Evolutionary conservation across 1,284 basidiomycete species (phyloP), one percentile per base, ranked within the genome.

Genomic region (Leccinum subatratum): DNA sequence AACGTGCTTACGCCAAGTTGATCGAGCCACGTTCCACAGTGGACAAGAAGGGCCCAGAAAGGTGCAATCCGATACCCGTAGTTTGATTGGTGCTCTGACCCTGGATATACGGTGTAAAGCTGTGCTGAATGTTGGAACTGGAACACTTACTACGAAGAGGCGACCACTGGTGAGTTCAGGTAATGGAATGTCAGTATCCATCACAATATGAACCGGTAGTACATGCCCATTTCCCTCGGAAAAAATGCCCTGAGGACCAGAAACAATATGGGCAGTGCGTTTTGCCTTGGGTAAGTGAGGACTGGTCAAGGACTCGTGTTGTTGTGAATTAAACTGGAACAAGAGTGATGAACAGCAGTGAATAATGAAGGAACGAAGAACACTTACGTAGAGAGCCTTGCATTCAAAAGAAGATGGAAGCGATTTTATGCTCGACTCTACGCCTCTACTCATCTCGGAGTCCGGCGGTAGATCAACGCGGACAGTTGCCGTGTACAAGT

Each of bases 11-110:
- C 87, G 92, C 88, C 8, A 95, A 80, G 77, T 97, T 95, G 66
- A 98, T 90, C 0, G 92, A 92, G 77, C 98, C 95, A 70, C 96
- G 86, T 78, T 99, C 96, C 3, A 98, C 94, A 0, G 96, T 98
- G 1, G 95, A 95, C 65, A 98, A 95, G 77, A 98, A 98, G 18
- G 96, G 85, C 3, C 92, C 90, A 5, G 94, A 88, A 74, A 98
- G 85, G 72, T 96, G 94, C 0, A 95, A 92, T 6, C 92, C 93
- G 48, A 97, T 88, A 39, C 96, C 94, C 1, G 95, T 97, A 2
- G 95, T 97, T 78, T 99, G 96, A 16, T 85, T 89, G 6, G 94
- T 96, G 20, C 89, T 85, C 75, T 93, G 91, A 9, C 91, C 92
- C 89, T 86, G 25, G 7, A 67, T 16, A 57, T 6, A 4, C 22